These are phyloP conservation scores for Falciphora oryzae DNA, from an alignment of 2,329 filamentous ascomycete species.

Conservation along the genomic window DNA sequence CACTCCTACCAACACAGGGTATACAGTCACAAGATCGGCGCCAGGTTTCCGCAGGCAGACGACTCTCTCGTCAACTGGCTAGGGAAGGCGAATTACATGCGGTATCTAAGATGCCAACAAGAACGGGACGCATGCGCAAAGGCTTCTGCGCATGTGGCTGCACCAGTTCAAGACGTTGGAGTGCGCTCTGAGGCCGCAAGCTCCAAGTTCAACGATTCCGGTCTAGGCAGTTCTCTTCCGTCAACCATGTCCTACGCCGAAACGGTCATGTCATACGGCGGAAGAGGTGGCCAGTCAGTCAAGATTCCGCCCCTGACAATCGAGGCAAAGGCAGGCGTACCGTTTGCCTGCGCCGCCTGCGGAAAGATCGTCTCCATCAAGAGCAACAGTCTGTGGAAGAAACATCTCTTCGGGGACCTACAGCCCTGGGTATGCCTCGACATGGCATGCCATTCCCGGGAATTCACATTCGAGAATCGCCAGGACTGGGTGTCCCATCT, in stretches of 20 bases:
- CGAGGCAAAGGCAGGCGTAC: conserved; percentile 2
- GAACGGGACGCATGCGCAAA: not conserved
- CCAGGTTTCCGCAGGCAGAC: conserved; percentile 8
- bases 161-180: not conserved
- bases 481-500: conserved; percentile 10
- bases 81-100: conserved; percentile 8
- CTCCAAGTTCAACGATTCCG: conserved; percentile 11
- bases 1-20: too few relatives aligned
- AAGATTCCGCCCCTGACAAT: conserved; percentile 7
- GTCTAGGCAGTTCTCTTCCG: conserved; percentile 6
- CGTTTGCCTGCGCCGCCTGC: conserved; percentile 8
- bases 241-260: conserved; percentile 8
- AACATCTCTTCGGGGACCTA: conserved; percentile 10
- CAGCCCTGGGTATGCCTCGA: conserved; percentile 12
- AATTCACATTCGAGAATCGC: not conserved
- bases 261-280: conserved; percentile 11
- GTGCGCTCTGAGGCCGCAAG: not conserved
- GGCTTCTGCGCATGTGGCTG: too few relatives aligned
- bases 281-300: conserved; percentile 3
- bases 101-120: conserved; percentile 10
- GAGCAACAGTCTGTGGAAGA: conserved; percentile 7
- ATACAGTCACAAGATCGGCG: conserved; percentile 10
- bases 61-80: not conserved
- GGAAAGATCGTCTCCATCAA: not conserved
- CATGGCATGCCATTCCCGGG: not conserved